phyloP scores from a whole-genome alignment of 148 eudicot genomes.

The Cornus florida region DNA sequence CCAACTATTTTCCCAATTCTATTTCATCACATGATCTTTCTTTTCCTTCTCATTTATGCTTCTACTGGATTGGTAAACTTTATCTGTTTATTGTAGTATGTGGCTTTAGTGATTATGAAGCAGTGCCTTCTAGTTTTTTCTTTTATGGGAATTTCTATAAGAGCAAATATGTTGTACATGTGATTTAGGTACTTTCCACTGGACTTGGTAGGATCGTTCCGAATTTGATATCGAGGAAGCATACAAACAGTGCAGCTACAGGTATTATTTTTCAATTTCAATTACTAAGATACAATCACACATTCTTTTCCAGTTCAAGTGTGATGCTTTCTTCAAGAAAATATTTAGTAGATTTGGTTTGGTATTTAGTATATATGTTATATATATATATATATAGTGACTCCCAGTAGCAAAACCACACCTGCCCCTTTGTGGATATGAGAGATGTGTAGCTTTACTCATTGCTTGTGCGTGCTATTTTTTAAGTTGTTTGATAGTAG shows the following conservation, averaged over 20 bases:
- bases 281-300: neutral
- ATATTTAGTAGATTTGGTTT: neutral
- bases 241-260: slow-evolving; percentile 95
- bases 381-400: no score
- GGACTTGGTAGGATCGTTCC: slow-evolving; percentile 97
- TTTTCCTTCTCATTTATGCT: neutral
- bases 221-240: slow-evolving; percentile 89
- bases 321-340: neutral
- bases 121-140: neutral
- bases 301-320: neutral
- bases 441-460: neutral
- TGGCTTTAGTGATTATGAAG: neutral
- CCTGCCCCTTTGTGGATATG: neutral
- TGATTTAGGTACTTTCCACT: slow-evolving; percentile 70
- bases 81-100: neutral
- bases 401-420: neutral
- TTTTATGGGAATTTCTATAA: neutral
- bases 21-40: neutral
- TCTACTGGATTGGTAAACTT: neutral
- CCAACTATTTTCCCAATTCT: neutral
- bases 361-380: neutral
- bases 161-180: neutral
- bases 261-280: slow-evolving; percentile 32
- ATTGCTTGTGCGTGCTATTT: neutral
- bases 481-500: neutral